Evolutionary conservation across 129 eudicot genomes (phyloP), one percentile per base, ranked within the genome.

Genomic region (Tagetes erecta): DNA sequence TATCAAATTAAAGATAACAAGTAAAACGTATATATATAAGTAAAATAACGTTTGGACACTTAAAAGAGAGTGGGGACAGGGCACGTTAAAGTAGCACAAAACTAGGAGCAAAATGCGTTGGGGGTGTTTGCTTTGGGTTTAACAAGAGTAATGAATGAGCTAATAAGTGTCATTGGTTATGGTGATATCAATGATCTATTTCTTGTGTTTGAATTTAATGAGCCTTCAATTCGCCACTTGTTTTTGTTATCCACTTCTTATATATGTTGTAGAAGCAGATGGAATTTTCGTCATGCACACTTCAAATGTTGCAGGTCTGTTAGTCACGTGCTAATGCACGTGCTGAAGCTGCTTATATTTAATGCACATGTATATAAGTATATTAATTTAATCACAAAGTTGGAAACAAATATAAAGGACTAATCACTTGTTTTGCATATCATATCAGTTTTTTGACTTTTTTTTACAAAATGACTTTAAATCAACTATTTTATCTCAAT

Each of bases 81-180:
- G 73, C 87, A 82, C 67, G 90, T 74, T 76, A 57, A 73, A 13
- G 34, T 62, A 37, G 77, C 90, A 73, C 49, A 11, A 80, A 77
- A 51, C 56, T 34, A 83, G 90, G 77, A 85, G 87, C 49, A 76
- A 74, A 68, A 33, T 80, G 69, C 72, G 31, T 20, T 76, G 80
- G 67, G 57, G 51, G 27, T 9, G 57, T 46, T 46, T 68, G 72
- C 53, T 39, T 50, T 66, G 75, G 81, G 60, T 58, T 71, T 38
- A 75, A 39, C 38, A 57, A 20, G 56, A 46, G 6, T 3, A 39
- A 70, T 74, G 49, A 72, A 73, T 44, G n/a, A n/a, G n/a, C n/a
- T n/a, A n/a, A n/a, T n/a, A n/a, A n/a, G n/a, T n/a, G 75, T 70
- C 79, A 82, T 81, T 82, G 86, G 80, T 67, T 76, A 70, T 59